Conservation (phyloP, 2,329 filamentous ascomycete species). For the Hypoxylon sp. region DNA sequence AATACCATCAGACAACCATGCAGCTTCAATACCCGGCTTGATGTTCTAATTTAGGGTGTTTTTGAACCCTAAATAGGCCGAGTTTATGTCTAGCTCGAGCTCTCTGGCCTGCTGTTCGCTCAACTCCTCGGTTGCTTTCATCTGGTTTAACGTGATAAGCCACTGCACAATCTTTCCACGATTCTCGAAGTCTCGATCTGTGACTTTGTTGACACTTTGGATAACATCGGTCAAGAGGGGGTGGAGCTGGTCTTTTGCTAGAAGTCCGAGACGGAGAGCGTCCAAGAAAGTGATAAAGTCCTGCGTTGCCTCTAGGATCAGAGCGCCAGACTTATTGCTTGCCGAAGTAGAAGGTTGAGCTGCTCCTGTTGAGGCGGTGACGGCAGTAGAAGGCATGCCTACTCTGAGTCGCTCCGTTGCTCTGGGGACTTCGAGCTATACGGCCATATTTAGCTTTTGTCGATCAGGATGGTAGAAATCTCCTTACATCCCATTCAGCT, state of each 20-base stretch:
- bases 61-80: conserved; percentile 95
- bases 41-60: conserved; percentile 65
- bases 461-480: not conserved
- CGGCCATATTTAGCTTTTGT: conserved; percentile 9
- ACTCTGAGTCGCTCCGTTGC: conserved; percentile 93
- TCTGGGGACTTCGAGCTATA: conserved; percentile 89
- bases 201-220: conserved; percentile 96
- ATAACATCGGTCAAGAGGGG: conserved; percentile 95
- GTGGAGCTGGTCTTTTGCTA: conserved; percentile 97
- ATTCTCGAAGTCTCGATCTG: conserved; percentile 92
- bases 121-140: conserved; percentile 94
- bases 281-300: conserved; percentile 99
- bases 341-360: conserved; percentile 58
- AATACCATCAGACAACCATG: conserved; percentile 5
- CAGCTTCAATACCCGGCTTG: conserved; percentile 23
- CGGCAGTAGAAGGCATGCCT: conserved; percentile 88
- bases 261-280: conserved; percentile 88
- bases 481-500: conserved; percentile 83
- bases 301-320: conserved; percentile 92
- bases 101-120: conserved; percentile 89
- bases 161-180: conserved; percentile 98
- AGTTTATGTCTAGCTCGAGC: conserved; percentile 91
- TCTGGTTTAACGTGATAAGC: conserved; percentile 97
- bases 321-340: conserved; percentile 66
- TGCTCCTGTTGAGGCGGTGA: conserved; percentile 64